Evolutionary conservation across 2,329 filamentous ascomycete genomes (phyloP).

Genomic region (Aspergillus neoniger): DNA sequence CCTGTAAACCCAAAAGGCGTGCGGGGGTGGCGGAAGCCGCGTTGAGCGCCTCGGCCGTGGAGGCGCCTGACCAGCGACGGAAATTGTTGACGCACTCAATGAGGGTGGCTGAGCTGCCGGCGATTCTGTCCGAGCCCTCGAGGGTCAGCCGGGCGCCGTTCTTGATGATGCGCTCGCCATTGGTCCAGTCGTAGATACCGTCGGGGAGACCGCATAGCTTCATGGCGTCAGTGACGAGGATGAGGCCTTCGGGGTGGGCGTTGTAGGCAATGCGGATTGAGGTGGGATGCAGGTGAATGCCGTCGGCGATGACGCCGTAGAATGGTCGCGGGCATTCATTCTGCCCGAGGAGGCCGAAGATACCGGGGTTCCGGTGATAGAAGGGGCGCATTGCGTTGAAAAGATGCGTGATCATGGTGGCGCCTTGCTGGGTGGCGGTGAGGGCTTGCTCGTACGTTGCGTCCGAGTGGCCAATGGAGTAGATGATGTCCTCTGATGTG

Average conservation of each 20-base stretch:
- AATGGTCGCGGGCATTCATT: slow-evolving; percentile 63
- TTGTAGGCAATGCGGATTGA: slow-evolving; percentile 88
- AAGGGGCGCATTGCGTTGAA: slow-evolving; percentile 94
- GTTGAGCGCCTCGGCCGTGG: slow-evolving; percentile 42
- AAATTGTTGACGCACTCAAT: slow-evolving; percentile 50
- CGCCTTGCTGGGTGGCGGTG: slow-evolving; percentile 69
- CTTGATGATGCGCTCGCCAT: slow-evolving; percentile 62
- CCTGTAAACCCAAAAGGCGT: slow-evolving; percentile 40
- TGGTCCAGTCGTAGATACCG: slow-evolving; percentile 83
- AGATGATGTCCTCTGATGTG: slow-evolving; percentile 66
- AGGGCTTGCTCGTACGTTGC: slow-evolving; percentile 82
- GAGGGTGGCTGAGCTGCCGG: slow-evolving; percentile 60
- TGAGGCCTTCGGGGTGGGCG: slow-evolving; percentile 78
- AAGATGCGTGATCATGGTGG: slow-evolving; percentile 86
- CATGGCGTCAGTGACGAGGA: slow-evolving; percentile 93
- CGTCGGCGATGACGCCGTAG: slow-evolving; percentile 88
- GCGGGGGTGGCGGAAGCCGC: slow-evolving; percentile 45
- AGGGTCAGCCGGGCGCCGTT: slow-evolving; percentile 71
- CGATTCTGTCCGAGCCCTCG: slow-evolving; percentile 77
- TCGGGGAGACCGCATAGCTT: slow-evolving; percentile 80
- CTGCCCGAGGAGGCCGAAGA: slow-evolving; percentile 81
- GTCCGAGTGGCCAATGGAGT: slow-evolving; percentile 83
- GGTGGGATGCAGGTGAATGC: slow-evolving; percentile 85
- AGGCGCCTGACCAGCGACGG: slow-evolving; percentile 43
- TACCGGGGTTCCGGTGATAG: slow-evolving; percentile 85